Conservation (phyloP, 257 asterid genomes). For the Capsicum chinense region DNA sequence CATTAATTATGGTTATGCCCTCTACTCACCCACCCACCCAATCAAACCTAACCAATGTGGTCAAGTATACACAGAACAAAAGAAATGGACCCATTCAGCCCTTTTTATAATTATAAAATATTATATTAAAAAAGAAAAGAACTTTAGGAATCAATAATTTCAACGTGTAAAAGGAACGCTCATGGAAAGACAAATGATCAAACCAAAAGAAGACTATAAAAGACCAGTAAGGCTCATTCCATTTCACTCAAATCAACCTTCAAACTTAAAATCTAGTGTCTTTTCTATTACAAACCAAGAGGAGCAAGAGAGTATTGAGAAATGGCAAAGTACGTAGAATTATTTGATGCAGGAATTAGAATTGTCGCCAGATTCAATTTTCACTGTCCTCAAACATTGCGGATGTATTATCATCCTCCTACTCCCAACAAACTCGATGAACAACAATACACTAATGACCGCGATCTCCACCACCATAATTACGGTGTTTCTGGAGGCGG, state of each 20-base stretch:
- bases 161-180: conserved; percentile 17
- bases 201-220: neutral
- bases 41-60: neutral
- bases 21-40: neutral
- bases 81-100: neutral
- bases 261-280: neutral
- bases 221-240: neutral
- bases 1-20: neutral
- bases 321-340: conserved; percentile 56
- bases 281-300: neutral
- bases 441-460: neutral
- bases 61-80: neutral
- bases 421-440: conserved; percentile 26
- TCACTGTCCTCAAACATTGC: conserved; percentile 71
- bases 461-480: neutral
- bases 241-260: neutral
- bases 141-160: neutral
- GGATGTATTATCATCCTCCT: conserved; percentile 65
- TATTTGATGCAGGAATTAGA: conserved; percentile 53
- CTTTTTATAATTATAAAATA: too few species aligned
- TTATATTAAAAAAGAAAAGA: neutral
- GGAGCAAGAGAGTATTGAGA: neutral
- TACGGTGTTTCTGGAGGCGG: neutral
- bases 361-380: conserved; percentile 55
- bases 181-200: neutral